Evolutionary conservation across 345 rosid genomes (phyloP).

Genomic region (Lumnitzera littorea): DNA sequence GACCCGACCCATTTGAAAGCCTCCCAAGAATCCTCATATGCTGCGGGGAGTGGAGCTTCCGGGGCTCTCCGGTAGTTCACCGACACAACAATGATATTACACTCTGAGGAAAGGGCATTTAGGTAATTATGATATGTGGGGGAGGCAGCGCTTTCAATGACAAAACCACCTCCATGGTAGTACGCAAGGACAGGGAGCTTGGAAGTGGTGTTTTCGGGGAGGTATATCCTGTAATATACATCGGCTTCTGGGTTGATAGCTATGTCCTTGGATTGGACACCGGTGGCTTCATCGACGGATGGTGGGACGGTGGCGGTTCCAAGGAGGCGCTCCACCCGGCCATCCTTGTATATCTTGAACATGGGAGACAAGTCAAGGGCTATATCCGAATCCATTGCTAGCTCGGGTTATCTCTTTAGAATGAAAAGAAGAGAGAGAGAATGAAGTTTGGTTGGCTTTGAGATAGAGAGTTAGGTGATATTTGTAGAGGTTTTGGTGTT

Average conservation of each 20-base stretch:
- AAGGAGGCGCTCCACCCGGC: constrained; percentile 34
- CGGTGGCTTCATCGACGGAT: constrained; percentile 30
- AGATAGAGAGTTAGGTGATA: no score
- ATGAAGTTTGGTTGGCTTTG: neutral
- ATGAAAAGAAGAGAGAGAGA: neutral
- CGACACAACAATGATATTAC: constrained; percentile 21
- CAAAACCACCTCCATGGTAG: constrained; percentile 35
- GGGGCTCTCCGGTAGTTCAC: constrained; percentile 31
- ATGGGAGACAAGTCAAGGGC: constrained; percentile 27
- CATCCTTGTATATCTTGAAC: constrained; percentile 33
- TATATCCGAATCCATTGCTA: constrained; percentile 19
- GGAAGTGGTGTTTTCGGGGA: constrained; percentile 14
- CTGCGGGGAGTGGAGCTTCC: constrained; percentile 24
- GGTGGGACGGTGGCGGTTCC: constrained; percentile 27
- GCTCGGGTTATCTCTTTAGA: neutral
- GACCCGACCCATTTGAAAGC: constrained; percentile 32
- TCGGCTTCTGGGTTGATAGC: constrained; percentile 9
- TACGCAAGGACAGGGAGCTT: constrained; percentile 20
- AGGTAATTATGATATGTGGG: constrained; percentile 27
- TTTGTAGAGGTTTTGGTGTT: no score
- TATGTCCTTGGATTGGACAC: constrained; percentile 42
- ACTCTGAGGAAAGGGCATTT: constrained; percentile 17
- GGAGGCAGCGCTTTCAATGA: constrained; percentile 19
- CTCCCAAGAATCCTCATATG: constrained; percentile 31
- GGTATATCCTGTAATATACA: constrained; percentile 30